These are phyloP conservation scores for Pleurotus pulmonarius DNA, from an alignment of 768 basidiomycete species.

Conservation along the genomic window DNA sequence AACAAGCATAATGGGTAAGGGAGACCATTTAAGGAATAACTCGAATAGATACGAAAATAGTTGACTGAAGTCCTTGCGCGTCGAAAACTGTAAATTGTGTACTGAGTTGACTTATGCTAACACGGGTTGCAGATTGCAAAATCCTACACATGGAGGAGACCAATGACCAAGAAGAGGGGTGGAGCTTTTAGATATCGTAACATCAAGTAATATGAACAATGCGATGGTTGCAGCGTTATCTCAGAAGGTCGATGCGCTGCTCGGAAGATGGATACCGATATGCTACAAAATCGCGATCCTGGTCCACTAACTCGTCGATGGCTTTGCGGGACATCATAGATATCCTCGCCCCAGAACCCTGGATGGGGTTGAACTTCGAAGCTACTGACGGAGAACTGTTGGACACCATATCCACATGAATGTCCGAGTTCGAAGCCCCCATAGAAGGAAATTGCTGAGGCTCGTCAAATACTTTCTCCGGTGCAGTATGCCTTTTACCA, in stretches of 20 bases:
- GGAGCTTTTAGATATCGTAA: neutral
- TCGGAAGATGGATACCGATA: conserved; percentile 84
- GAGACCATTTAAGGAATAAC: too few species aligned
- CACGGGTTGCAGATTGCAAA: neutral
- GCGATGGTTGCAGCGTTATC: conserved; percentile 20
- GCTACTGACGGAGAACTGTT: conserved; percentile 47
- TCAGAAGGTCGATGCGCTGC: conserved; percentile 61
- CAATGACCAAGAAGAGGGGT: neutral
- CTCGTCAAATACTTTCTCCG: conserved; percentile 27
- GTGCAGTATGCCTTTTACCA: conserved; percentile 45
- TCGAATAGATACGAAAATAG: neutral
- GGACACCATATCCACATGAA: conserved; percentile 34
- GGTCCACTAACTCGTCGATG: conserved; percentile 78
- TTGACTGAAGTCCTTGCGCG: neutral
- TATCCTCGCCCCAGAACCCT: conserved; percentile 38
- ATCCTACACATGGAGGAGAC: neutral
- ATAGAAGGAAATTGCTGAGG: conserved; percentile 48
- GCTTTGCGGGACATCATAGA: conserved; percentile 67
- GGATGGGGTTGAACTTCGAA: conserved; percentile 47
- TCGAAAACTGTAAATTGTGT: neutral
- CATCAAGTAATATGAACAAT: neutral
- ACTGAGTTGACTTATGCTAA: neutral
- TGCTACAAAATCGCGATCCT: conserved; percentile 80
- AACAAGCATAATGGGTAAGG: neutral
- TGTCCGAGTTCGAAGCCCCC: conserved; percentile 39